Evolutionary conservation across 192 early-diverging fungal genomes (phyloP), one percentile per base, ranked within the genome.

Genomic region (Diversispora epigaea): DNA sequence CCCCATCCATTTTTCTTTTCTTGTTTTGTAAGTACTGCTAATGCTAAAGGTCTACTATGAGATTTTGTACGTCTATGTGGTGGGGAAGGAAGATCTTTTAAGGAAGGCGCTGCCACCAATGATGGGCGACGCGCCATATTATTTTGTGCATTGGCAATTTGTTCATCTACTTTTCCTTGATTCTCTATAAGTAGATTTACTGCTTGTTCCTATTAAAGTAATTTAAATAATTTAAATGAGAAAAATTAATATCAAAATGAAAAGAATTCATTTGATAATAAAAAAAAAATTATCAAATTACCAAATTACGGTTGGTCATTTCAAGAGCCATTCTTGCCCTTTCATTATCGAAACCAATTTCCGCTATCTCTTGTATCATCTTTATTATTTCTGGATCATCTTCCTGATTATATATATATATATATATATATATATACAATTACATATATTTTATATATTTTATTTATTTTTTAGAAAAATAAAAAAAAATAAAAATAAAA

Each of bases 331-430:
- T 81, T 39, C 83, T 83, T 14, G 90, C 89, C 61, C 89, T 86
- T 19, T 86, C 87, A 7, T 76, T 73, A 25, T 76, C 61, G 65
- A 92, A 93, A 8, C 91, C 91, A 89, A 93, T 91, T 61, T 91
- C 90, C 50, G 84, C 57, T 39, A 92, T 85, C n/a, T 83, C 78
- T 39, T 77, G 71, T 6, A 86, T 77, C 78, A 82, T 76, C 9
- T 62, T 65, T n/a, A 76, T 47, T 4, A 88, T 19, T 22, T 79
- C 73, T 39, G 61, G 60, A 73, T 82, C 80, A 19, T 80, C 79
- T 10, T 80, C 62, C 62, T 54, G 15, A 6, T 25, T 15, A 43
- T 32, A 67, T 45, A 44, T 19, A 3, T 25, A 19, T 32, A 67
- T 45, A 44, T 19, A 3, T 25, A 19, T 22, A 58, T 22, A 58